Evolutionary conservation across 148 eudicot species (phyloP), one percentile per base, ranked within the genome.

Genomic region (Rhododendron griersonianum): DNA sequence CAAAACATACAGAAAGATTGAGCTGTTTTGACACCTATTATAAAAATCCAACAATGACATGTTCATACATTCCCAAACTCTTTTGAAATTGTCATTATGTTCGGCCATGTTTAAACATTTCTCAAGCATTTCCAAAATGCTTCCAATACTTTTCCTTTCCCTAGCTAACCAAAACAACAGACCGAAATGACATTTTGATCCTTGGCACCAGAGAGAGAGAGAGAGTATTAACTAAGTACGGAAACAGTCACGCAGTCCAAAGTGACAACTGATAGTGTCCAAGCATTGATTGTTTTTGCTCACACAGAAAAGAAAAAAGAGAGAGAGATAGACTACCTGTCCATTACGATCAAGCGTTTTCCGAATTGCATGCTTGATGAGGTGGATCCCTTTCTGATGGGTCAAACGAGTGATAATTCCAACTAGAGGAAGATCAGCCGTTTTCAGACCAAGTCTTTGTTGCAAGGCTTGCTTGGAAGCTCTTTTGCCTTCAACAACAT

Each of bases 321-420:
- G 25, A 61, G 48, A 45, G 53, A 13, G 14, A 23, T 4, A 57
- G 25, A 83, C 18, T 86, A 96, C 99, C 96, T 97, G 99, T 88
- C 99, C 98, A 76, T 89, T 89, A 69, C 98, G 98, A 65, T 95
- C 98, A 87, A 97, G 89, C 28, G 98, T 93, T 82, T 95, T 98
- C 98, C 98, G 89, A 87, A 97, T 92, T 55, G 99, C 99, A 89
- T 96, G 99, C 81, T 96, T 95, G 81, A 96, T 96, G 84, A 97
- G 99, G 93, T 94, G 96, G 85, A 94, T 97, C 80, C 99, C 99
- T 93, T 97, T 97, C 87, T 97, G 99, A 92, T 93, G 95, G 86
- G 99, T 97, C 90, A 97, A 94, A 84, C 99, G 98, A 85, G 95
- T 90, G 81, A 97, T 93, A 81, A 97, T 91, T 81, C 98, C 99